These are phyloP conservation scores for Fusarium austroafricanum DNA, from an alignment of 2,329 filamentous ascomycete genomes.

Conservation along the genomic window DNA sequence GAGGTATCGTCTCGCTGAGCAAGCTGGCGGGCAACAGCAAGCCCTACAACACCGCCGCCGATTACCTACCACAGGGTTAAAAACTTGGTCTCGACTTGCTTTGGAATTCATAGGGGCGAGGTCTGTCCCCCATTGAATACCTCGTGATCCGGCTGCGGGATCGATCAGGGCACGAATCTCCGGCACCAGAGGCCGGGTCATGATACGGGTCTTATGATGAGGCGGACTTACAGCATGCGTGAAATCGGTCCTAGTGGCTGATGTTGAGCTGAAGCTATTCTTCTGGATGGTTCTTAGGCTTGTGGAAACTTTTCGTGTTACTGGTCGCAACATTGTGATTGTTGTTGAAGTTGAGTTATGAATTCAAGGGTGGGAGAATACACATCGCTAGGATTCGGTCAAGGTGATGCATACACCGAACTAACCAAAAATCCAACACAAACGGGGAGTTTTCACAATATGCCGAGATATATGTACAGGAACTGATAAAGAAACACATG, in stretches of 20 bases:
- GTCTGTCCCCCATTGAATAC: not conserved
- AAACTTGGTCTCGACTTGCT: not conserved
- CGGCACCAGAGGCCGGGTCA: slow-evolving; percentile 14
- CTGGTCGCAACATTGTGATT: slow-evolving; percentile 31
- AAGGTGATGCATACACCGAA: slow-evolving; percentile 9
- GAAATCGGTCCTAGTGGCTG: slow-evolving; percentile 54
- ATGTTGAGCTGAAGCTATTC: slow-evolving; percentile 52
- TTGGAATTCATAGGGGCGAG: not conserved
- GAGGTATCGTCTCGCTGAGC: slow-evolving; percentile 70
- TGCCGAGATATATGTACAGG: not conserved
- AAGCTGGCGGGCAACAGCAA: slow-evolving; percentile 81
- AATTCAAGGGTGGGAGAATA: not conserved
- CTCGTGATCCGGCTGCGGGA: slow-evolving; percentile 14
- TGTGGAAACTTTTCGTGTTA: not conserved
- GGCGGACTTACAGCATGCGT: slow-evolving; percentile 57
- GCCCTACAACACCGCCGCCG: slow-evolving; percentile 76
- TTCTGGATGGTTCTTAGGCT: slow-evolving; percentile 19
- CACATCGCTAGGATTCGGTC: slow-evolving; percentile 2
- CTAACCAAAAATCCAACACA: slow-evolving; percentile 8
- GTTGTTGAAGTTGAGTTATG: slow-evolving; percentile 11
- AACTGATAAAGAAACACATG: not conserved
- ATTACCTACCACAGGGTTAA: slow-evolving; percentile 58
- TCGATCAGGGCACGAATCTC: slow-evolving; percentile 10
- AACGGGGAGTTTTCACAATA: not conserved
- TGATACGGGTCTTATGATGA: slow-evolving; percentile 16